Conservation (phyloP, 1,284 basidiomycete species). For the Cryptococcus sp. region DNA sequence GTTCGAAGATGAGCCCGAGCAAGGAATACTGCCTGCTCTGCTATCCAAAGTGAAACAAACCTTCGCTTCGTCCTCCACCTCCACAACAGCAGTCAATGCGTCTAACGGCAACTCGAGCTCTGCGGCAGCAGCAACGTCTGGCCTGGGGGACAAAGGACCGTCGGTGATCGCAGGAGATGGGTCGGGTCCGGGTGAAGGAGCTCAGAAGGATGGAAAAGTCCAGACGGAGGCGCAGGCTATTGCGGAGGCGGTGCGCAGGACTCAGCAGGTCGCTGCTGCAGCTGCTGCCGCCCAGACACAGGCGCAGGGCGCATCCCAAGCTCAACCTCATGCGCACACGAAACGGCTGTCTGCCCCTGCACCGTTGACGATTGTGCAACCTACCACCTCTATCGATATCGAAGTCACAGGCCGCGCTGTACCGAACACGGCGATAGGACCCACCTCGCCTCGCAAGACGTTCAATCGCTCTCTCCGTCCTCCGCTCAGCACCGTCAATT, state of each 20-base stretch:
- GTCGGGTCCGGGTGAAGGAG: background rate
- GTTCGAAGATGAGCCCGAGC: slow-evolving; percentile 52
- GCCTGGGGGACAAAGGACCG: slow-evolving; percentile 5
- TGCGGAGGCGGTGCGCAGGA: slow-evolving; percentile 35
- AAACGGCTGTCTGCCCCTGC: slow-evolving; percentile 7
- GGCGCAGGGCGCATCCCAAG: slow-evolving; percentile 2
- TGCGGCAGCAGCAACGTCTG: background rate
- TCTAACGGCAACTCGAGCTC: background rate
- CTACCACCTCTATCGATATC: background rate
- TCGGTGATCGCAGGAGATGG: background rate
- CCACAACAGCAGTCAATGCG: slow-evolving; percentile 7
- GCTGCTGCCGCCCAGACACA: slow-evolving; percentile 1
- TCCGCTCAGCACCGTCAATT: slow-evolving; percentile 17
- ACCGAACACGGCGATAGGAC: background rate
- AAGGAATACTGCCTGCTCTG: slow-evolving; percentile 48
- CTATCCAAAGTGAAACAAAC: slow-evolving; percentile 53
- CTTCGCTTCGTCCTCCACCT: slow-evolving; percentile 27
- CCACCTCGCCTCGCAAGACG: slow-evolving; percentile 10
- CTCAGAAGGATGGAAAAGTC: background rate
- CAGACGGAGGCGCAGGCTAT: slow-evolving; percentile 49
- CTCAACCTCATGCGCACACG: background rate
- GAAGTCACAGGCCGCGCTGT: slow-evolving; percentile 1
- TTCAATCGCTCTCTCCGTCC: slow-evolving; percentile 16
- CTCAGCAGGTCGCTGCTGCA: slow-evolving; percentile 16
- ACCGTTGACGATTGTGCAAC: background rate